These are phyloP conservation scores for Thraustochytrium sp. DNA, from an alignment of 352 stramenopile species.

Conservation along the genomic window DNA sequence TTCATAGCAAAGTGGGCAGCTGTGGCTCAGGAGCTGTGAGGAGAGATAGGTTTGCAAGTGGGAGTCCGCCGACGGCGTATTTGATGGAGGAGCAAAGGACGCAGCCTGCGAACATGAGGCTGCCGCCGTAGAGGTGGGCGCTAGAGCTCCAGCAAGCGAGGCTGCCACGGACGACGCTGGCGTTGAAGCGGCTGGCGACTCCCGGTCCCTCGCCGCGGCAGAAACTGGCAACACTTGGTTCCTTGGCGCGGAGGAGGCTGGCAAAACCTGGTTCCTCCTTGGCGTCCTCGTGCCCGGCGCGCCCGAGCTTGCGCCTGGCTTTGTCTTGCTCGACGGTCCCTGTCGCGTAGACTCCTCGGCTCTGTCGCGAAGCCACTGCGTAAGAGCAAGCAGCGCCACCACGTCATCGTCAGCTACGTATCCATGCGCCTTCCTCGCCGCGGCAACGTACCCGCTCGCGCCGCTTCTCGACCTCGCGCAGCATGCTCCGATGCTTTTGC, in stretches of 20 bases:
- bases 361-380: neutral
- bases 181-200: too few relatives aligned
- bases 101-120: neutral
- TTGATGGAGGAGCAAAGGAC: neutral
- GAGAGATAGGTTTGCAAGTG: slow-evolving; percentile 10
- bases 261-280: too few relatives aligned
- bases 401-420: neutral
- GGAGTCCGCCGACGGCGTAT: neutral
- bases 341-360: neutral
- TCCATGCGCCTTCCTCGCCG: too few relatives aligned
- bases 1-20: slow-evolving; percentile 25
- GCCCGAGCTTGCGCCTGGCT: neutral
- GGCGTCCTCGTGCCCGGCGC: neutral
- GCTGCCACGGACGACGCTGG: too few relatives aligned
- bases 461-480: neutral
- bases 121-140: neutral
- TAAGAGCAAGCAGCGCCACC: neutral
- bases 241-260: too few relatives aligned
- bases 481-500: too few relatives aligned
- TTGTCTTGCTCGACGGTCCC: neutral
- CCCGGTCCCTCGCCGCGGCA: too few relatives aligned
- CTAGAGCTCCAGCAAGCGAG: too few relatives aligned
- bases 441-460: neutral
- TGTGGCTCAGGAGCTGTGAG: slow-evolving; percentile 33
- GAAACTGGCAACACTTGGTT: too few relatives aligned